phyloP scores from a whole-genome alignment of 2,329 filamentous ascomycete species.

The Rhynchosporium agropyri region DNA sequence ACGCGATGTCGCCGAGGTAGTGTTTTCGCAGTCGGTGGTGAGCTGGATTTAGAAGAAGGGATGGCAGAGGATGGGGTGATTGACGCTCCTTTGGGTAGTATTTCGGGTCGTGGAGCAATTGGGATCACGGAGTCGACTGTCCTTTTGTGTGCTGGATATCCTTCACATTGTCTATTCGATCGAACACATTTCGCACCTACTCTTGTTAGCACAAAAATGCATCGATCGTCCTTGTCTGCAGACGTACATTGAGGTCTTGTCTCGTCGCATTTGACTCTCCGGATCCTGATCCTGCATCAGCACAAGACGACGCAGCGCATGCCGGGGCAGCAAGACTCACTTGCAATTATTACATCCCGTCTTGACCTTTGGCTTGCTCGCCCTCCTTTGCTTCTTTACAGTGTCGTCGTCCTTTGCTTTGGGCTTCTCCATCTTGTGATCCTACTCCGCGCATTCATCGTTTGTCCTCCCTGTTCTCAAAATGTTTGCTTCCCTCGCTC shows the following conservation, averaged over 20 bases:
- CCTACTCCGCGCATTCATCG: slow-evolving; percentile 12
- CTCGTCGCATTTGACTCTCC: slow-evolving; percentile 70
- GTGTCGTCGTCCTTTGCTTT: slow-evolving; percentile 10
- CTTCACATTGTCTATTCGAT: slow-evolving; percentile 60
- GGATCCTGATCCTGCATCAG: slow-evolving; percentile 48
- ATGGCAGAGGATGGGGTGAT: slow-evolving; percentile 16
- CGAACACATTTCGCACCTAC: slow-evolving; percentile 53
- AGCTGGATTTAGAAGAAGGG: slow-evolving; percentile 1
- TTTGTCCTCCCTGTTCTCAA: neutral
- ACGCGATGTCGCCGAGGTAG: neutral
- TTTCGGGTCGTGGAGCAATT: slow-evolving; percentile 34
- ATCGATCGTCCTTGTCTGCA: neutral
- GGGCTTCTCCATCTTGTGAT: slow-evolving; percentile 11
- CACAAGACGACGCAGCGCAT: slow-evolving; percentile 29
- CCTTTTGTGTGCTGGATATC: slow-evolving; percentile 52
- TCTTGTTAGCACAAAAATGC: neutral
- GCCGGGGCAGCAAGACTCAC: slow-evolving; percentile 47
- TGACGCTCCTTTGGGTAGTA: slow-evolving; percentile 11
- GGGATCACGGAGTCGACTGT: slow-evolving; percentile 28
- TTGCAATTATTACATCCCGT: slow-evolving; percentile 71
- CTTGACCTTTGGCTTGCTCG: slow-evolving; percentile 57
- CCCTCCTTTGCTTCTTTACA: slow-evolving; percentile 30
- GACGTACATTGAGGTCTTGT: slow-evolving; percentile 57
- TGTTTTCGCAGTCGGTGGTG: slow-evolving; percentile 1
- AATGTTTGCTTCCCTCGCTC: neutral